Percentiles rank a stretch among this genome's conserved stretches.
These are phyloP conservation scores for Carex myosuroides DNA, from an alignment of 176 grass and related monocot genomes.

Conservation along the genomic window DNA sequence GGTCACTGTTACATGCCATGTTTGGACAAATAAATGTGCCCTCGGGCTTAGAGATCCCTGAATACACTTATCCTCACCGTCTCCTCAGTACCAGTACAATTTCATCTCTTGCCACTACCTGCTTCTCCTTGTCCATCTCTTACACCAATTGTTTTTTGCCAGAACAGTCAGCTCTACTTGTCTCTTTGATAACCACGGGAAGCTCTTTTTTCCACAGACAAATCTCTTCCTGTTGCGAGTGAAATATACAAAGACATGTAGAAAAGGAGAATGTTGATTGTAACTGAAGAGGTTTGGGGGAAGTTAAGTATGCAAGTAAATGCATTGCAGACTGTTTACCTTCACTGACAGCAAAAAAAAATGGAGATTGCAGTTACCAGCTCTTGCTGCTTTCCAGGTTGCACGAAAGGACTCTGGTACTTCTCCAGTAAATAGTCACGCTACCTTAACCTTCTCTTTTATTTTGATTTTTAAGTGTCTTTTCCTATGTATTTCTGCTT, in stretches of 20 bases:
- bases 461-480: not conserved
- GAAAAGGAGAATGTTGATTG: not conserved
- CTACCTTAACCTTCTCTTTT: not conserved
- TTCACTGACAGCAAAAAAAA: not conserved
- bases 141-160: not conserved
- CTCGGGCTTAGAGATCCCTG: constrained; percentile 39
- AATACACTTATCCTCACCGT: constrained; percentile 35
- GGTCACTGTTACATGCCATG: constrained; percentile 21
- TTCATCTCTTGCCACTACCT: not conserved
- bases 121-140: not conserved
- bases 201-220: not conserved
- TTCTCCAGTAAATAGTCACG: constrained; percentile 6
- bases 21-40: constrained; percentile 43
- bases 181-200: not conserved
- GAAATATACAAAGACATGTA: not conserved
- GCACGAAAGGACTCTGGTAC: not conserved
- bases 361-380: not conserved
- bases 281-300: not conserved
- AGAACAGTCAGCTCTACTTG: not conserved
- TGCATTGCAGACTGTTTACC: not conserved
- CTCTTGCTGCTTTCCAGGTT: not conserved
- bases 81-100: not conserved
- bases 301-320: not conserved
- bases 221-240: not conserved
- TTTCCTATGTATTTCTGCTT: not conserved